These are phyloP conservation scores for Halenospora varia DNA, from an alignment of 495 filamentous ascomycete genomes.

Conservation along the genomic window DNA sequence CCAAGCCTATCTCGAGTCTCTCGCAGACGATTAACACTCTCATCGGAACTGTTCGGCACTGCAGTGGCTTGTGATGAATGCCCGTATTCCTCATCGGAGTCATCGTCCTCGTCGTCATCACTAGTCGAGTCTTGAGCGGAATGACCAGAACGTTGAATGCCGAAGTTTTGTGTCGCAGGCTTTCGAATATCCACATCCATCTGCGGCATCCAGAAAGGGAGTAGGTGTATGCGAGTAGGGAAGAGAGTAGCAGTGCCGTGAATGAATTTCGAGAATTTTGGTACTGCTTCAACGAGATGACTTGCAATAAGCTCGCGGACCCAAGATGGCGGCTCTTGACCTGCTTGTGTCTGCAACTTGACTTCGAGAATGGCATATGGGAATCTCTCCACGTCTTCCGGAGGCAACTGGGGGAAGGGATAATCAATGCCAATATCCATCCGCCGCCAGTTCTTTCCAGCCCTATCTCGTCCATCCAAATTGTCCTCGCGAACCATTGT, in stretches of 20 bases:
- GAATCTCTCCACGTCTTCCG: constrained; percentile 83
- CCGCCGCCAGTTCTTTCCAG: constrained; percentile 89
- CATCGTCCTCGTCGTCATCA: constrained; percentile 63
- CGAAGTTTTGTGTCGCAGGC: constrained; percentile 77
- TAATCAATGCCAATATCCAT: constrained; percentile 98
- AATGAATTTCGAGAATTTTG: constrained; percentile 99
- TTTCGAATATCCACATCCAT: constrained; percentile 99
- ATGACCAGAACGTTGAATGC: constrained; percentile 74
- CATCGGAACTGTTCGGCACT: constrained; percentile 20
- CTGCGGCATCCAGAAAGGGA: constrained; percentile 97
- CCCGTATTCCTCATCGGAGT: constrained; percentile 35
- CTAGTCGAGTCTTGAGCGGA: constrained; percentile 72
- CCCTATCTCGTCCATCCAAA: constrained; percentile 69
- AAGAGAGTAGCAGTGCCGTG: constrained; percentile 87
- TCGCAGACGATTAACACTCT: constrained; percentile 37
- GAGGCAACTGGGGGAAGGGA: constrained; percentile 85
- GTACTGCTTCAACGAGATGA: constrained; percentile 95
- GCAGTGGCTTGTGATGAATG: not conserved
- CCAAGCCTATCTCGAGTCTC: constrained; percentile 39
- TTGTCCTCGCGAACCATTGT: constrained; percentile 96
- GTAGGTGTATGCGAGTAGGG: constrained; percentile 79
- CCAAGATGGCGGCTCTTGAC: constrained; percentile 97
- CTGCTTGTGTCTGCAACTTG: constrained; percentile 93
- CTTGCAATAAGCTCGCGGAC: constrained; percentile 86
- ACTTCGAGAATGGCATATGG: constrained; percentile 97